Conservation (phyloP, 73 alveolate species). For the Tetrahymena malaccensis region DNA sequence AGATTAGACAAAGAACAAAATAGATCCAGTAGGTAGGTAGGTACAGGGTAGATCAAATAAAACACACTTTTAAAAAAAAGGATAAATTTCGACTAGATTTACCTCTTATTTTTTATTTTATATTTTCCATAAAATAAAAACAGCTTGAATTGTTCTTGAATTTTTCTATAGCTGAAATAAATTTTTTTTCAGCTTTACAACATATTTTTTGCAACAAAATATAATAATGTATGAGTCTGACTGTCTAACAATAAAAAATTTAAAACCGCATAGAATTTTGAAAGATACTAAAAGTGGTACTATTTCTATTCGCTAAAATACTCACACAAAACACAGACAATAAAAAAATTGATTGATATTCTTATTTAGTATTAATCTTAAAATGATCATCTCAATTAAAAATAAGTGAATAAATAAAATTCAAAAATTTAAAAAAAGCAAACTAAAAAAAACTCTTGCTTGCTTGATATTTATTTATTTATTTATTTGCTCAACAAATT, state of each 20-base stretch:
- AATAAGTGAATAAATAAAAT: neutral
- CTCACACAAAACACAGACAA: neutral
- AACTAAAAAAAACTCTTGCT: too few species aligned
- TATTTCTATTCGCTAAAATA: neutral
- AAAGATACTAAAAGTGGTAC: neutral
- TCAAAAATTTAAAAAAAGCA: too few species aligned
- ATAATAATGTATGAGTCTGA: neutral
- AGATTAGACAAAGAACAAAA: neutral
- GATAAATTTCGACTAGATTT: neutral
- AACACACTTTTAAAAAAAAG: neutral
- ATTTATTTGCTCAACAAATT: neutral
- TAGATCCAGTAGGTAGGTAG: neutral
- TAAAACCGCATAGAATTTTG: too few species aligned
- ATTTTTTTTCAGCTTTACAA: too few species aligned
- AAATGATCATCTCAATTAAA: too few species aligned
- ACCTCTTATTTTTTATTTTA: too few species aligned
- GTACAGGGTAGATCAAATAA: neutral
- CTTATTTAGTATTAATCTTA: too few species aligned
- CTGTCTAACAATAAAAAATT: too few species aligned
- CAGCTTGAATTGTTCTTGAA: neutral
- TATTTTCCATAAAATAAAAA: neutral
- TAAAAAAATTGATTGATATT: too few species aligned
- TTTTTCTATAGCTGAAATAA: neutral
- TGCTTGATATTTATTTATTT: too few species aligned
- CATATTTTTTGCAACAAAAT: neutral